A percentile compares a stretch with the other conserved stretches of the same genome.
Evolutionary conservation across 495 filamentous ascomycete species (phyloP).

Genomic region (Penicillium subrubescens): DNA sequence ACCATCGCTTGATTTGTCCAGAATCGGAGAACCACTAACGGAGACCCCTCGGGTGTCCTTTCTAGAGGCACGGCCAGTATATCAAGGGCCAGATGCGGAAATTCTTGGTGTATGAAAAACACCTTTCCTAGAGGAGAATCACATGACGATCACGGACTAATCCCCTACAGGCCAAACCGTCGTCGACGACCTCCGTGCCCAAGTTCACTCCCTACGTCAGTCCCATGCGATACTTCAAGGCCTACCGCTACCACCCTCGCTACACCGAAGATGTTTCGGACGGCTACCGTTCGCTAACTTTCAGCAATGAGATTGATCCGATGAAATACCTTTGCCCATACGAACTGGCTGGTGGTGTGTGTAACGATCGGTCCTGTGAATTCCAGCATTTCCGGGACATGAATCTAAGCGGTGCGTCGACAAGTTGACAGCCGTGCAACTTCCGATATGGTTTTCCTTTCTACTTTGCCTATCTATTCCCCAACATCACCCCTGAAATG

Average conservation of each 20-base stretch:
- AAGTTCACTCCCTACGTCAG: conserved; percentile 77
- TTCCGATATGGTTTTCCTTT: conserved; percentile 17
- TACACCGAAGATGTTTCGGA: conserved; percentile 68
- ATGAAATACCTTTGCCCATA: conserved; percentile 70
- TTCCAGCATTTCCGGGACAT: conserved; percentile 83
- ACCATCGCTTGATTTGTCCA: conserved; percentile 23
- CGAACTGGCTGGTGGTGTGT: conserved; percentile 72
- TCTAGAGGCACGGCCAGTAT: conserved; percentile 15
- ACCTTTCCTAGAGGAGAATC: conserved; percentile 15
- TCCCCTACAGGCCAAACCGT: conserved; percentile 28
- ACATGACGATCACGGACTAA: conserved; percentile 23
- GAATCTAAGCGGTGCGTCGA: conserved; percentile 77
- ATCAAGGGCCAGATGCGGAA: conserved; percentile 31
- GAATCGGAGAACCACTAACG: conserved; percentile 37
- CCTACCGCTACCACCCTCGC: conserved; percentile 84
- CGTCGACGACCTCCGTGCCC: conserved; percentile 18
- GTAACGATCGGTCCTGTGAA: conserved; percentile 69
- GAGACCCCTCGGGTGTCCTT: conserved; percentile 32
- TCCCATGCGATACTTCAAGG: conserved; percentile 78
- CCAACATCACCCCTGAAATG: conserved; percentile 13
- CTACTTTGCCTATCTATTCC: conserved; percentile 13
- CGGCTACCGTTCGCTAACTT: conserved; percentile 87
- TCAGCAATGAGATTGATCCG: conserved; percentile 83
- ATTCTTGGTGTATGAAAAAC: conserved; percentile 42
- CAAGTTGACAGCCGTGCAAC: conserved; percentile 38